Percentiles rank a stretch among this genome's conserved stretches.
phyloP scores from a whole-genome alignment of 116 monocot genomes.

The Papilionanthe hybrid region DNA sequence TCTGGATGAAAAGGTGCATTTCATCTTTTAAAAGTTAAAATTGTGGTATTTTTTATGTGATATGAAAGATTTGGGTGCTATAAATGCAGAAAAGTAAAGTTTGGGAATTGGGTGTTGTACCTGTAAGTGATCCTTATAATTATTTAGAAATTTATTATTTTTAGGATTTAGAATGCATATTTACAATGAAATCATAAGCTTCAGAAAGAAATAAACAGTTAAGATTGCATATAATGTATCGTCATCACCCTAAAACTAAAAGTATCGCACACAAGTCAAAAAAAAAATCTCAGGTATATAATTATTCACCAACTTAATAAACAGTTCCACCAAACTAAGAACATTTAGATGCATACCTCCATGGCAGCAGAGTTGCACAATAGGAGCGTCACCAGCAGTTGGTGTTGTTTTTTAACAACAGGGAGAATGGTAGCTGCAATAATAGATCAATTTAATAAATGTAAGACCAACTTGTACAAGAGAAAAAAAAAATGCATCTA shows the following conservation, averaged over 20 bases:
- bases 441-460: background rate
- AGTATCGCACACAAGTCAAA: too few relatives aligned
- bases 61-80: too few relatives aligned
- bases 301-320: background rate
- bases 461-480: background rate
- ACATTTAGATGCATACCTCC: slow-evolving; percentile 52
- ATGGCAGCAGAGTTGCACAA: slow-evolving; percentile 87
- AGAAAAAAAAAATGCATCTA: background rate
- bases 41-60: too few relatives aligned
- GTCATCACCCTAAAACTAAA: too few relatives aligned
- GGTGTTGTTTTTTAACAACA: slow-evolving; percentile 98
- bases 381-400: slow-evolving; percentile 89
- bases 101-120: too few relatives aligned
- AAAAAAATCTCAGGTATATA: too few relatives aligned
- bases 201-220: background rate
- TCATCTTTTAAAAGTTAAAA: too few relatives aligned
- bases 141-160: background rate
- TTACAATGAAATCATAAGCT: background rate
- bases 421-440: slow-evolving; percentile 80
- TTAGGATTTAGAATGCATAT: background rate
- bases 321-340: background rate
- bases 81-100: too few relatives aligned
- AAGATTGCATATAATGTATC: background rate
- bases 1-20: too few relatives aligned
- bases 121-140: background rate